Base-by-base conservation (phyloP, 2,329 filamentous ascomycete genomes). In the Cercospora canescens region DNA sequence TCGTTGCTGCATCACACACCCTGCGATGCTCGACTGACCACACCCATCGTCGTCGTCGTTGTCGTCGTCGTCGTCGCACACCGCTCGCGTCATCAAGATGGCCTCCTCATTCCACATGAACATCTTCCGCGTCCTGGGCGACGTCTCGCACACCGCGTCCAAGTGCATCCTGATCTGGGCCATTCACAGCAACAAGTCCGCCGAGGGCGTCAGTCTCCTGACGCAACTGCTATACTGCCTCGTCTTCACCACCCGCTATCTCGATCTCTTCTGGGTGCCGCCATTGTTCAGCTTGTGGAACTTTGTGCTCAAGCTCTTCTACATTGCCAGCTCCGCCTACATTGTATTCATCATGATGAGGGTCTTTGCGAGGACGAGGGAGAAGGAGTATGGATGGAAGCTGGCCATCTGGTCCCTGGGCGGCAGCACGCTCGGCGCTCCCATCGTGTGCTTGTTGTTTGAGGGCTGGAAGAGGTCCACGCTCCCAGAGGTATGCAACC, bases 331-430 rank as follows among this genome's bases (percentile, higher is more conserved):
- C 4, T 94, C 91, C 1, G 85, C 94, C 69, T 97, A 97, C 79
- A 95, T 94, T 73, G 87, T 97, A 68, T 90, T 86, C 64, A 80
- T 96, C 69, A 97, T 98, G 93, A 90, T 93, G 78, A 90, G 89
- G 80, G 83, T 93, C 24, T 97, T 88, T 78, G 91, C 94, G 11
- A 87, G 94, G 35, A 96, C 94, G n/a, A 84, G 94, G 48, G 94
- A 98, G 80, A 86, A 89, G 61, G 94, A 98, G 81, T 88, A 93
- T 73, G 91, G 93, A n/a, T 97, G 94, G 94, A 96, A 94, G 80
- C 83, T 97, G 70, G 92, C 92, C 48, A 88, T 88, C 28, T 87
- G 87, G 70, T 89, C 89, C 60, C 79, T 94, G 2, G 84, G 81
- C 12, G 90, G 86, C 4, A 89, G 89, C 21, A 74, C 92, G 32